These are phyloP conservation scores for Phanerochaete sordida DNA, from an alignment of 768 basidiomycete species.

Conservation along the genomic window DNA sequence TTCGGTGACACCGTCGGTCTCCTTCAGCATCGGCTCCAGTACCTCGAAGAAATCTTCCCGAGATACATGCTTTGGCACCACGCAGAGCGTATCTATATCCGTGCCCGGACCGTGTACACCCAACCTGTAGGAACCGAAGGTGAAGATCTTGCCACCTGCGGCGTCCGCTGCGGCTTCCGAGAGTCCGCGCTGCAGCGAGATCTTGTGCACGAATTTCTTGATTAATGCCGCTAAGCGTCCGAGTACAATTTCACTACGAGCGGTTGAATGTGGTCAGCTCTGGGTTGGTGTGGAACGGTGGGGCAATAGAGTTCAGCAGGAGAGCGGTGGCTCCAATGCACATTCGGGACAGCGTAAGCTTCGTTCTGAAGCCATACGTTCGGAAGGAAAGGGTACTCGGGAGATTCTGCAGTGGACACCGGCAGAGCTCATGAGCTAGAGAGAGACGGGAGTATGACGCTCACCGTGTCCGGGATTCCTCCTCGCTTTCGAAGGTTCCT, in stretches of 20 bases:
- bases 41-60: slow-evolving; percentile 94
- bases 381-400: background rate
- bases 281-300: background rate
- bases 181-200: slow-evolving; percentile 74
- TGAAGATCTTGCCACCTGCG: slow-evolving; percentile 98
- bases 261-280: background rate
- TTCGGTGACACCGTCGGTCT: slow-evolving; percentile 79
- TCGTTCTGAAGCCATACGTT: background rate
- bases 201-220: slow-evolving; percentile 86
- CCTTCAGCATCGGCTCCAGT: slow-evolving; percentile 86
- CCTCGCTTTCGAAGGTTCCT: slow-evolving; percentile 85
- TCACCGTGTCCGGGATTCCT: slow-evolving; percentile 86
- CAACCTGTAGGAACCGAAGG: slow-evolving; percentile 96
- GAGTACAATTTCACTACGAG: slow-evolving; percentile 82
- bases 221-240: slow-evolving; percentile 87
- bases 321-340: background rate
- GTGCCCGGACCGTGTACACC: slow-evolving; percentile 95
- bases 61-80: slow-evolving; percentile 94
- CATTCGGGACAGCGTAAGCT: background rate
- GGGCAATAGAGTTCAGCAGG: background rate
- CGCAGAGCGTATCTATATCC: slow-evolving; percentile 98
- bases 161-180: slow-evolving; percentile 85
- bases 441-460: slow-evolving; percentile 24
- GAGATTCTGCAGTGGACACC: background rate
- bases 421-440: background rate